phyloP scores from a whole-genome alignment of 768 basidiomycete genomes.

The Pleurotus platypus region DNA sequence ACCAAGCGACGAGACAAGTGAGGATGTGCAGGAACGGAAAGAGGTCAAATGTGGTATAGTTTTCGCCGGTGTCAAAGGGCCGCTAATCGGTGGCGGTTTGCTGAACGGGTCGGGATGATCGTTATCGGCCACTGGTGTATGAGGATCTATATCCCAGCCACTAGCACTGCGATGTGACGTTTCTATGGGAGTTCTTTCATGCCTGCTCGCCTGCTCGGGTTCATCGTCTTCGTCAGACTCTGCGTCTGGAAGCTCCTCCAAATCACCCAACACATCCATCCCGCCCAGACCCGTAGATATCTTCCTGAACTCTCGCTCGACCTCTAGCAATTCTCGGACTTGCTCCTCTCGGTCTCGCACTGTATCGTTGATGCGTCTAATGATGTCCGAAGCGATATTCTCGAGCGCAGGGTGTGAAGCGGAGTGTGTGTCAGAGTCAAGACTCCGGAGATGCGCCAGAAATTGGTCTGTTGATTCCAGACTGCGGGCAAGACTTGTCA shows the following conservation, averaged over 20 bases:
- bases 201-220: slow-evolving; percentile 16
- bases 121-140: slow-evolving; percentile 44
- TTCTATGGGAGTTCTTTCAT: slow-evolving; percentile 12
- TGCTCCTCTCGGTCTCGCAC: slow-evolving; percentile 78
- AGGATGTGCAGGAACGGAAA: slow-evolving; percentile 69
- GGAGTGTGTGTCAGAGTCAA: slow-evolving; percentile 52
- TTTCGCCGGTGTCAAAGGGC: slow-evolving; percentile 53
- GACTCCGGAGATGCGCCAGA: slow-evolving; percentile 62
- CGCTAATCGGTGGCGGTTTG: slow-evolving; percentile 40
- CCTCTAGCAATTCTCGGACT: slow-evolving; percentile 72
- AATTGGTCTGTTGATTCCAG: slow-evolving; percentile 77
- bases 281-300: slow-evolving; percentile 79
- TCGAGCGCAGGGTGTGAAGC: slow-evolving; percentile 52
- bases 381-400: slow-evolving; percentile 68
- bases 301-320: slow-evolving; percentile 75
- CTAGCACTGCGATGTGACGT: slow-evolving; percentile 21
- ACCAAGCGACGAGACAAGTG: slow-evolving; percentile 70
- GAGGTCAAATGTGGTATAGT: slow-evolving; percentile 66
- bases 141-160: slow-evolving; percentile 63
- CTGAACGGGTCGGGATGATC: slow-evolving; percentile 49
- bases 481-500: slow-evolving; percentile 70
- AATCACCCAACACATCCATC: slow-evolving; percentile 61
- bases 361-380: slow-evolving; percentile 73
- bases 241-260: slow-evolving; percentile 55
- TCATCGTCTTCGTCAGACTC: slow-evolving; percentile 27